Evolutionary conservation across 257 asterid species (phyloP).

Genomic region (Capsicum chinense): DNA sequence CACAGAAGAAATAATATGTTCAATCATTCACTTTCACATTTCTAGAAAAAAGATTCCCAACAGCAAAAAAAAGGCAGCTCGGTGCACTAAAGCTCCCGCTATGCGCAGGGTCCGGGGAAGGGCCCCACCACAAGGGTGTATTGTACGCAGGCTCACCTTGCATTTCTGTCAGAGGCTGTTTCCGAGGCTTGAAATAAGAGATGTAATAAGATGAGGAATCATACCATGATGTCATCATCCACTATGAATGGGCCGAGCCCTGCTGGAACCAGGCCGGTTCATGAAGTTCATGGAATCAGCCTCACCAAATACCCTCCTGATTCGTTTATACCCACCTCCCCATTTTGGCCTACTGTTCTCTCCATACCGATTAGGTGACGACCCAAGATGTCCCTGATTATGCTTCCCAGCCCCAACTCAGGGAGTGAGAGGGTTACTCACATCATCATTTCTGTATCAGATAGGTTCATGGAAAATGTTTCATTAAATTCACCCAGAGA

Average conservation of each 20-base stretch:
- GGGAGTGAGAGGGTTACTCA: background rate
- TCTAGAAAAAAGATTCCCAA: background rate
- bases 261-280: slow-evolving; percentile 40
- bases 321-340: slow-evolving; percentile 63
- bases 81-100: too few relatives aligned
- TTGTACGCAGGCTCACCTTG: too few relatives aligned
- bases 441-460: background rate
- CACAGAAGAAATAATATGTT: background rate
- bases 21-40: background rate
- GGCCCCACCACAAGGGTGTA: too few relatives aligned
- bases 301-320: slow-evolving; percentile 48
- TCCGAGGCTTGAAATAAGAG: background rate
- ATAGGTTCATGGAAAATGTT: background rate
- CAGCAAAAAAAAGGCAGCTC: background rate
- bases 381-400: slow-evolving; percentile 40
- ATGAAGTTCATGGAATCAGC: slow-evolving; percentile 38
- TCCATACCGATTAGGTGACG: slow-evolving; percentile 36
- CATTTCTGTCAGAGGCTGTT: too few relatives aligned
- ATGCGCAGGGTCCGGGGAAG: too few relatives aligned
- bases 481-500: background rate
- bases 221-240: slow-evolving; percentile 56
- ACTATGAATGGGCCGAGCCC: slow-evolving; percentile 56
- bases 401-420: slow-evolving; percentile 40
- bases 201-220: background rate
- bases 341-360: slow-evolving; percentile 67